Evolutionary conservation across 306 rosid species (phyloP), one percentile per base, ranked within the genome.

Genomic region (Rosa chinensis): DNA sequence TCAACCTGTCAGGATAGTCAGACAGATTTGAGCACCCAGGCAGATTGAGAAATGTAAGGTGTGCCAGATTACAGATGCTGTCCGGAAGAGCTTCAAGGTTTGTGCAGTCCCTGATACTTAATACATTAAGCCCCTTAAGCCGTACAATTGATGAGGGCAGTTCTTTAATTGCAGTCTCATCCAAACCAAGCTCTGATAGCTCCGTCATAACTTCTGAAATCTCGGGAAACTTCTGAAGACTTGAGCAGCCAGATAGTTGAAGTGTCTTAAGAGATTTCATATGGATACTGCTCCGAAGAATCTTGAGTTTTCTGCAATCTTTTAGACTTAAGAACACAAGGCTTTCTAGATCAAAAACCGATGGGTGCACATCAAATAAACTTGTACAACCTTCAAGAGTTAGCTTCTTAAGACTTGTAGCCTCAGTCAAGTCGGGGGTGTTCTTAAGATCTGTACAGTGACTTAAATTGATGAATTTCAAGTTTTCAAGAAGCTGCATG

Each of bases 361-460:
- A 68, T 25, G 77, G 25, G 69, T 63, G 86, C 32, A 83, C 73
- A 0, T 59, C 3, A 11, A 18, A 4, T 78, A 83, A 59, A 56
- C 43, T 83, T 25, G 70, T 70, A 69, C 81, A 78, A 32, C 52
- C 66, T 8, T 70, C 70, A 70, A 78, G 70, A 70, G 16, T 78
- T 18, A 78, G 16, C 12, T 52, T 28, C 70, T 74, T 28, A 68
- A 83, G 82, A 68, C 37, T 68, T 1, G 8, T 43, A 45, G 86
- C 77, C 25, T 42, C 14, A 23, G 80, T 67, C 40, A 83, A 70
- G 76, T 83, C 32, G 5, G 85, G 85, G 25, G 59, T 35, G 39
- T 78, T 62, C 35, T 37, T 37, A 3, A 82, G 69, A 10, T 49
- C 32, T 10, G 35, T n/a, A 42, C 73, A 81, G 23, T 44, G 10